A percentile compares a stretch with the other conserved stretches of the same genome.
Conservation (phyloP, 345 rosid genomes). For the Eucalyptus shirleyi region DNA sequence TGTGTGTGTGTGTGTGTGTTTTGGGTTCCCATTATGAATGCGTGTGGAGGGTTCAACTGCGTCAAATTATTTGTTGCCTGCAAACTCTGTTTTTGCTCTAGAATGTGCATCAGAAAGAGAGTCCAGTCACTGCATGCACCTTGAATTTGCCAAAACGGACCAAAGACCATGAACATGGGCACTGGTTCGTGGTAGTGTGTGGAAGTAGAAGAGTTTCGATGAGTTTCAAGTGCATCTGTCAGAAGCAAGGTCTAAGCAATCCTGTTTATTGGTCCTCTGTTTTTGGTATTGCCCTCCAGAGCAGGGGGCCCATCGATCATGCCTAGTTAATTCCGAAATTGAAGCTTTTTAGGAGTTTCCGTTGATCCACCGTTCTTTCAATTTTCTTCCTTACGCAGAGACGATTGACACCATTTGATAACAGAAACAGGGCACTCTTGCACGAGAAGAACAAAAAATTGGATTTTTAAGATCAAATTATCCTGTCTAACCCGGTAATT, state of each 20-base stretch:
- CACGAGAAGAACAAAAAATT: fast-evolving
- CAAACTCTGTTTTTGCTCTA: neutral
- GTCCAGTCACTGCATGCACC: neutral
- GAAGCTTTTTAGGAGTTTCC: neutral
- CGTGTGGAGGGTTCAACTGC: neutral
- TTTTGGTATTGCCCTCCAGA: neutral
- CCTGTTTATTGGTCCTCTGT: neutral
- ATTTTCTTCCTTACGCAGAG: neutral
- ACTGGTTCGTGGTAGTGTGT: neutral
- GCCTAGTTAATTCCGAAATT: neutral
- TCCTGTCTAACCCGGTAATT: neutral
- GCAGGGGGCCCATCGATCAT: neutral
- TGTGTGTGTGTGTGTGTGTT: neutral
- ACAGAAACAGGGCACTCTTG: neutral
- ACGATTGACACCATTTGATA: neutral
- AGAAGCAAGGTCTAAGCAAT: neutral
- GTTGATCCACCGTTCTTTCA: neutral
- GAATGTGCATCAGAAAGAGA: neutral
- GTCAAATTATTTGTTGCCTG: neutral
- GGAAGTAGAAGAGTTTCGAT: neutral
- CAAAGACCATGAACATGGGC: neutral
- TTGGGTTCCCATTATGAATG: neutral
- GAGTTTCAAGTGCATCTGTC: neutral
- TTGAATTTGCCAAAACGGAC: neutral
- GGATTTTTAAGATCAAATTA: neutral